Evolutionary conservation across 1,284 basidiomycete species (phyloP), one percentile per base, ranked within the genome.

Genomic region (Microbotryomycetes sp.): DNA sequence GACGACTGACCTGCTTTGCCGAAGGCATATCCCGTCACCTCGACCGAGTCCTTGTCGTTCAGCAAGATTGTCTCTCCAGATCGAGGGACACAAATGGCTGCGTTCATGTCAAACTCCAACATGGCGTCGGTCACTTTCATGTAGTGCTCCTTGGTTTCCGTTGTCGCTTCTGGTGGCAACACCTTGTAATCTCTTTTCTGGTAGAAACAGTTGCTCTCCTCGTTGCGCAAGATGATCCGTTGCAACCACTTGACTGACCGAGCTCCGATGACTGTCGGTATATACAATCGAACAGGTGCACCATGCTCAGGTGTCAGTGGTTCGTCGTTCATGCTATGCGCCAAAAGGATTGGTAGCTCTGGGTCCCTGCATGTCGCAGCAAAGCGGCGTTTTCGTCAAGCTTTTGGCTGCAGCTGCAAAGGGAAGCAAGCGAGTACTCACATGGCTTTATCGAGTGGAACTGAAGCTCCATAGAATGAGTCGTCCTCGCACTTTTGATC

Each of bases 281-380:
- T 79, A 54, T 84, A 80, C 19, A 80, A 70, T 15, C 82, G 79
- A 26, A 84, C 74, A 0, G 83, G 83, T 25, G 73, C 78, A n/a
- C 83, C 82, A 58, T 84, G 83, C 12, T 80, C 80, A 69, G 80
- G 80, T 7, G 81, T 80, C 22, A 84, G 76, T 1, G 79, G 79
- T 63, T 79, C 72, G 4, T 80, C 81, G 66, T 84, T 84, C 82
- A 83, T 83, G 74, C 82, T 81, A 79, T 80, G 82, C 0, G 82
- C 82, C 47, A 84, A 78, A 12, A 84, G 70, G 2, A 83, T 81
- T 2, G 63, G 61, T 2, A 64, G 60, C 0, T 31, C 45, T 1
- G 26, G 19, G 45, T 69, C 64, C n/a, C 67, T 70, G 59, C 16
- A n/a, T n/a, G n/a, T n/a, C n/a, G n/a, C 3, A 23, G n/a, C 19